These are phyloP conservation scores for Allium sativum DNA, from an alignment of 106 monocot species.

Conservation along the genomic window DNA sequence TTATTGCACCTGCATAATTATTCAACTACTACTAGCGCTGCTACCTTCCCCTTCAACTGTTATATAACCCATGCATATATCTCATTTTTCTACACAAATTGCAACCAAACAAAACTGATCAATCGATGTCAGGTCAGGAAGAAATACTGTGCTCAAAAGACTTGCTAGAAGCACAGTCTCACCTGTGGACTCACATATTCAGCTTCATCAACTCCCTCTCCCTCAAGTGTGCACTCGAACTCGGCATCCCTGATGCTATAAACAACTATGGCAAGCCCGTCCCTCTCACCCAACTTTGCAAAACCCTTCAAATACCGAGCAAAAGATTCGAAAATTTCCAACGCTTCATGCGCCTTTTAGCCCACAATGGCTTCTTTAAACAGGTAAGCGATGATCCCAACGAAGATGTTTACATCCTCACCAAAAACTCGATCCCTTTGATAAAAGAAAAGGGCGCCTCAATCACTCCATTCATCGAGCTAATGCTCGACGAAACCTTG, in stretches of 20 bases:
- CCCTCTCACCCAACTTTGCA: slow-evolving; percentile 12
- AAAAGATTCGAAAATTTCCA: neutral
- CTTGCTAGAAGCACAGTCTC: slow-evolving; percentile 2
- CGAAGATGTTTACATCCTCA: slow-evolving; percentile 3
- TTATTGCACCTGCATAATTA: too few species aligned
- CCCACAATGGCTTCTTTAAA: slow-evolving; percentile 4
- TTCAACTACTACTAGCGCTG: too few species aligned
- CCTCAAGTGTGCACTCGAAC: slow-evolving; percentile 22
- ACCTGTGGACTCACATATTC: slow-evolving; percentile 18
- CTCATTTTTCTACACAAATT: too few species aligned
- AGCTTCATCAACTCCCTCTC: slow-evolving; percentile 18
- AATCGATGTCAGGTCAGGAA: too few species aligned
- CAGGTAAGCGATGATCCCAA: neutral
- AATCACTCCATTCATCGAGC: slow-evolving; percentile 10
- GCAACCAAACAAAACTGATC: too few species aligned
- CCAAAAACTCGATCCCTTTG: neutral
- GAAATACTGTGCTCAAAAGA: slow-evolving; percentile 3
- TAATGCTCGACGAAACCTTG: slow-evolving; percentile 3
- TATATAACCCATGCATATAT: too few species aligned
- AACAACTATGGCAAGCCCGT: slow-evolving; percentile 7
- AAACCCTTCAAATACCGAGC: slow-evolving; percentile 4
- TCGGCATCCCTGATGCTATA: slow-evolving; percentile 19
- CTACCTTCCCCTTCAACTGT: too few species aligned
- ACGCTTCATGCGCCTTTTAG: slow-evolving; percentile 20
- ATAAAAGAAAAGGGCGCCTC: slow-evolving; percentile 1